Conservation (phyloP, 2,329 filamentous ascomycete species). For the Cercospora zeae-maydis region DNA sequence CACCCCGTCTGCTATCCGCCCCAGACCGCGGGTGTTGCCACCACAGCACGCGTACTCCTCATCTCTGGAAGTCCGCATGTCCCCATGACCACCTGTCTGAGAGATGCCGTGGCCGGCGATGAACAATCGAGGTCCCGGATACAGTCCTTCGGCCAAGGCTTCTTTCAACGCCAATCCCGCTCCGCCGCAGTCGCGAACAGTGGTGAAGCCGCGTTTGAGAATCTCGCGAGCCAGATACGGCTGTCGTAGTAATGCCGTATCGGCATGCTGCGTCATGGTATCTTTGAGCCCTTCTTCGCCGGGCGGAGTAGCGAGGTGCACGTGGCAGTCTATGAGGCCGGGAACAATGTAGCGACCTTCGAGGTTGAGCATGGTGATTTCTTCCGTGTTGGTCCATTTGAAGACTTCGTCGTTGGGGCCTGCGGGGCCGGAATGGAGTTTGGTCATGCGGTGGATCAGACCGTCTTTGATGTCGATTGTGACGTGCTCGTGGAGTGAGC, state of each 20-base stretch:
- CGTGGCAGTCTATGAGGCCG: slow-evolving; percentile 53
- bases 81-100: slow-evolving; percentile 59
- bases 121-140: slow-evolving; percentile 55
- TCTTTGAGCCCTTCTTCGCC: slow-evolving; percentile 41
- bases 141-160: slow-evolving; percentile 54
- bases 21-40: slow-evolving; percentile 42
- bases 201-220: slow-evolving; percentile 57
- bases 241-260: slow-evolving; percentile 45
- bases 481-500: slow-evolving; percentile 31
- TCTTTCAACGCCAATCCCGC: slow-evolving; percentile 54
- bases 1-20: slow-evolving; percentile 53
- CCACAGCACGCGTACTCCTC: slow-evolving; percentile 49
- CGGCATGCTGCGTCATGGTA: slow-evolving; percentile 37
- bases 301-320: slow-evolving; percentile 48
- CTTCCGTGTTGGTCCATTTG: slow-evolving; percentile 28
- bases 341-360: slow-evolving; percentile 48
- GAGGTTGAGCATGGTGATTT: slow-evolving; percentile 39
- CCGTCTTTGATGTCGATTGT: slow-evolving; percentile 34
- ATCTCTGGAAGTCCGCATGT: slow-evolving; percentile 48
- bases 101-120: slow-evolving; percentile 53
- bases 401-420: slow-evolving; percentile 30
- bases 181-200: slow-evolving; percentile 57
- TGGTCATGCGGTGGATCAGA: slow-evolving; percentile 31
- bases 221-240: slow-evolving; percentile 51
- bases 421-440: slow-evolving; percentile 25